Evolutionary conservation across 805 yeast genomes (phyloP), one percentile per base, ranked within the genome.

Genomic region (Cyberlindnera suaveolens): DNA sequence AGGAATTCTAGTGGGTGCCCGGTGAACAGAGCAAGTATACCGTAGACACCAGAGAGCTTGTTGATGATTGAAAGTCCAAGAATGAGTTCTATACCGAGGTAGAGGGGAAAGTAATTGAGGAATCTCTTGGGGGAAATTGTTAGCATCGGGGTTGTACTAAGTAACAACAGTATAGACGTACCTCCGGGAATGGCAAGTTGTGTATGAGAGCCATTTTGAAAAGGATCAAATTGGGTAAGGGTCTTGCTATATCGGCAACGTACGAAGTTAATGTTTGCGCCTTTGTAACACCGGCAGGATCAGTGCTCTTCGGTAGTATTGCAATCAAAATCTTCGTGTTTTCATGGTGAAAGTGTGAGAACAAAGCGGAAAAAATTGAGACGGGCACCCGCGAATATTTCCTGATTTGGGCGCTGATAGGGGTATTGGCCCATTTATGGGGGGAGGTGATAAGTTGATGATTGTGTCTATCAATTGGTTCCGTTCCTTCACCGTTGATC

Each of bases 21-120:
- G 0, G 97, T 90, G 56, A 91, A 75, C 20, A 91, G 62, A 1
- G 97, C 89, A 18, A 89, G 67, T 31, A 91, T 68, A 26, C 97
- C 99, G 62, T 83, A 91, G 17, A 80, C 70, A 9, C 98, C 96
- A 45, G 95, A 80, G 51, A 90, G 86, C 60, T 90, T 90, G 67
- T 91, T 91, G 49, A 90, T 71, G 31, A 89, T 74, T 14, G 90
- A 84, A 31, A 85, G 70, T 1, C 86, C 82, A 5, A 89, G 70
- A 17, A 84, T 77, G 2, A 87, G 61, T 61, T 91, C 98, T 19
- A 89, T 95, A 13, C 97, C 98, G 19, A 85, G 71, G 57, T 84
- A 87, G 20, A 91, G 72, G 5, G 98, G 96, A 4, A 87, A 64
- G 41, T 74, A 56, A 13, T 82, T 80, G n/a, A 86, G 59, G 60